These are phyloP conservation scores for Xanthoceras sorbifolium DNA, from an alignment of 345 rosid genomes.

Conservation along the genomic window DNA sequence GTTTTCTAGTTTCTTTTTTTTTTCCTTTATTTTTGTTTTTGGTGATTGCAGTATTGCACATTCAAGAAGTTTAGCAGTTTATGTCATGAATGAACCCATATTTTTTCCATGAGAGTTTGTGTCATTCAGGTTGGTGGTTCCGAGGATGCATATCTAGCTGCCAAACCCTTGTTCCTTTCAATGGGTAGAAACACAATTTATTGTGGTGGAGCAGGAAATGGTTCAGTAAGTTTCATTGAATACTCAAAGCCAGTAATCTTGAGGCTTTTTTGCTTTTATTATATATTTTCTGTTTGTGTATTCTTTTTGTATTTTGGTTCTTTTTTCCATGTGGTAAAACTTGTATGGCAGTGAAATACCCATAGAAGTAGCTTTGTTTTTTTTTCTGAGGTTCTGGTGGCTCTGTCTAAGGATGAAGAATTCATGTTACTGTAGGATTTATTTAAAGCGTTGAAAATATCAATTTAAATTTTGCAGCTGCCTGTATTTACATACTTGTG, in stretches of 20 bases:
- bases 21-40: background rate
- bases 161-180: conserved; percentile 65
- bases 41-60: background rate
- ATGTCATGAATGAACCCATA: background rate
- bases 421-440: background rate
- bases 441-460: background rate
- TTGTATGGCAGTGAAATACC: background rate
- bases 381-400: background rate
- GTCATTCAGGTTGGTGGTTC: conserved; percentile 86
- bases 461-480: background rate
- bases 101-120: conserved; percentile 7
- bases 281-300: background rate
- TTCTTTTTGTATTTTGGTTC: background rate
- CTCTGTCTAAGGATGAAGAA: background rate
- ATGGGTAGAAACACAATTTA: conserved; percentile 82
- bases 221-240: conserved; percentile 66
- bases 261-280: background rate
- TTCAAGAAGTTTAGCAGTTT: background rate
- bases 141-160: conserved; percentile 68
- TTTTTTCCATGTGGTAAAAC: background rate
- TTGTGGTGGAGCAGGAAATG: conserved; percentile 95
- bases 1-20: background rate
- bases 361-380: background rate
- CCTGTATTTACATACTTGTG: background rate
- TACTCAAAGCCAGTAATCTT: background rate